Base-by-base conservation (phyloP, 2,329 filamentous ascomycete genomes). In the Colletotrichum musicola region DNA sequence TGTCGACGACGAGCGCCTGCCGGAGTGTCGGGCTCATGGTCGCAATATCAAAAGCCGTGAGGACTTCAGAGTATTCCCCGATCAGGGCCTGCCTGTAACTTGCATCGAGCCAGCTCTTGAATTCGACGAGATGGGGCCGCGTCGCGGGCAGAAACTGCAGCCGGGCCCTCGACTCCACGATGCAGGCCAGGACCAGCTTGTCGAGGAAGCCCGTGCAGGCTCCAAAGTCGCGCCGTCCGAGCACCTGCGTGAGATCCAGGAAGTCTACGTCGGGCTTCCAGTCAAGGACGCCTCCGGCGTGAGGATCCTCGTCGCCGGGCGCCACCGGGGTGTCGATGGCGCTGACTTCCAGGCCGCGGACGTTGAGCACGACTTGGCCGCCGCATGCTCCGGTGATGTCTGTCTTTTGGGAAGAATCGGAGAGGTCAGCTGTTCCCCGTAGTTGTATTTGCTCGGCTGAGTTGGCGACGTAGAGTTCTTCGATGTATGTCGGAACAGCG, bases 241-340 rank as follows among this genome's bases (percentile, higher is more conserved):
- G 1, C 4, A 63, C 40, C n/a, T 16, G 44, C 20, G 46, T 6
- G 3, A 16, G 27, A 16, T 47, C 40, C 14, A 54, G 30, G 18
- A 68, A 63, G 47, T 68, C 53, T 9, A 58, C 20, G n/a, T 69
- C 63, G 16, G 64, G 67, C 35, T 63, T 69, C 67, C 67, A 69
- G 2, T 68, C 53, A 4, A 69, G 58, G 3, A 62, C 13, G 1
- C 13, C 58, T 6, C 63, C 67, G 0, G 64, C 67, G 9, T 67
- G 67, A 1, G 67, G 16, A 38, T 62, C 64, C 4, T 58, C 64
- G 25, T 53, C 16, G 1, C 38, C 13, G 16, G 4, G 9, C 2
- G 5, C 12, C 16, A 10, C 14, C 3, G 16, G 14, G 13, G 20
- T 35, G 6, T 5, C 16, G 14, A 68, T 10, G n/a, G 30, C 50